A percentile compares a stretch with the other conserved stretches of the same genome.
Conservation (phyloP, 257 asterid species). For the Parsonsia alboflavescens region DNA sequence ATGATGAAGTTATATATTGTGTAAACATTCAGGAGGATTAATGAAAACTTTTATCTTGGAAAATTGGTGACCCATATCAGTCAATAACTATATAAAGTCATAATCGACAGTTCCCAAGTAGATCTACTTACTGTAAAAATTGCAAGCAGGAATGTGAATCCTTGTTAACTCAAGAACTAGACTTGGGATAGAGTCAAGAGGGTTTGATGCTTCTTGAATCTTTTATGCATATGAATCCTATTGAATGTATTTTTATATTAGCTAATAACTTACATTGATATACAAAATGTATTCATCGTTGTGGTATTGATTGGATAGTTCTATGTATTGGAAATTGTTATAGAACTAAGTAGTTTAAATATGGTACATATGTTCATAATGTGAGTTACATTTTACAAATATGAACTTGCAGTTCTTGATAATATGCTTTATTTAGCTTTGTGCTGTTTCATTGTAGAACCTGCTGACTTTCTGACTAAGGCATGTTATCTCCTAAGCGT, state of each 20-base stretch:
- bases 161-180: not conserved
- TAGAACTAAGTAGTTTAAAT: not conserved
- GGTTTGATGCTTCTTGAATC: not conserved
- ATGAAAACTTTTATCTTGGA: not conserved
- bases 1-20: not conserved
- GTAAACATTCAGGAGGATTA: not conserved
- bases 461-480: slow-evolving; percentile 28
- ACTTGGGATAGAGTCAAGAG: not conserved
- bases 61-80: not conserved
- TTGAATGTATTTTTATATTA: not conserved
- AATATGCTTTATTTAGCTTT: slow-evolving; percentile 33
- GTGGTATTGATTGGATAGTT: not conserved
- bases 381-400: not conserved
- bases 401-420: slow-evolving; percentile 11
- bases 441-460: slow-evolving; percentile 26
- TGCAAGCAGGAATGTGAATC: not conserved
- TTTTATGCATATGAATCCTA: not conserved
- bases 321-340: not conserved
- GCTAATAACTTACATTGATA: not conserved
- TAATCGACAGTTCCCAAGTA: not conserved
- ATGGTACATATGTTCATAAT: not conserved
- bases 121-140: not conserved
- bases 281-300: not conserved
- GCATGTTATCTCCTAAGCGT: slow-evolving; percentile 35
- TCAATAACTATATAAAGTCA: not conserved